Conservation (phyloP, 73 alveolate species). For the Tetrahymena malaccensis region DNA sequence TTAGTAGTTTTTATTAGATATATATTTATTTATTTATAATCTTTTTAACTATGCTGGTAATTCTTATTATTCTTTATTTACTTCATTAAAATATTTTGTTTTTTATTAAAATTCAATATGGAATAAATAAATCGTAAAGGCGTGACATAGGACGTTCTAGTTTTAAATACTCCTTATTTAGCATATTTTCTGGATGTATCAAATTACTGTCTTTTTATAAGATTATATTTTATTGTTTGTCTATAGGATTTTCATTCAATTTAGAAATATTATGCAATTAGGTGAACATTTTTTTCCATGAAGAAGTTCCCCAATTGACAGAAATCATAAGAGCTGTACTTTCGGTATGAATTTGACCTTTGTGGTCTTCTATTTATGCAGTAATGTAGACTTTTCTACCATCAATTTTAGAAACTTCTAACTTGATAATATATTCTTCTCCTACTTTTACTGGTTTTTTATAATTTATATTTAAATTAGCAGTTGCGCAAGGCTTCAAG, state of each 20-base stretch:
- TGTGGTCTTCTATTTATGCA: constrained; percentile 7
- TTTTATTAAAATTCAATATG: neutral
- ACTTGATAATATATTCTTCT: constrained; percentile 20
- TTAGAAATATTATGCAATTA: neutral
- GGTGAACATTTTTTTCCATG: constrained; percentile 12
- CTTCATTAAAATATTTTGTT: no score
- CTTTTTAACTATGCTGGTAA: neutral
- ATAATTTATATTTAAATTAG: constrained; percentile 26
- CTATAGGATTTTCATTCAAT: neutral
- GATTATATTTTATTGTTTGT: neutral
- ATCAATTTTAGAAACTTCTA: constrained; percentile 10
- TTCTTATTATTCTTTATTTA: no score
- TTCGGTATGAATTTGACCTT: neutral
- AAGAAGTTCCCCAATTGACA: constrained; percentile 29
- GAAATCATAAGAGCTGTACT: constrained; percentile 13
- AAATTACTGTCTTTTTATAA: neutral
- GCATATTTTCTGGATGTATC: neutral
- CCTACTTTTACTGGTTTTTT: constrained; percentile 23
- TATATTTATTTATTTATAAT: no score
- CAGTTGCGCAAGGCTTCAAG: constrained; percentile 12
- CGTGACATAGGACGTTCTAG: neutral
- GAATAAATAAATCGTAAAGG: neutral
- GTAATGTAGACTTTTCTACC: constrained; percentile 24
- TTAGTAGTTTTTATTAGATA: neutral
- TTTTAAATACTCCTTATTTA: neutral